Evolutionary conservation across 2,329 filamentous ascomycete genomes (phyloP).

Genomic region (Purpureocillium lavendulum): DNA sequence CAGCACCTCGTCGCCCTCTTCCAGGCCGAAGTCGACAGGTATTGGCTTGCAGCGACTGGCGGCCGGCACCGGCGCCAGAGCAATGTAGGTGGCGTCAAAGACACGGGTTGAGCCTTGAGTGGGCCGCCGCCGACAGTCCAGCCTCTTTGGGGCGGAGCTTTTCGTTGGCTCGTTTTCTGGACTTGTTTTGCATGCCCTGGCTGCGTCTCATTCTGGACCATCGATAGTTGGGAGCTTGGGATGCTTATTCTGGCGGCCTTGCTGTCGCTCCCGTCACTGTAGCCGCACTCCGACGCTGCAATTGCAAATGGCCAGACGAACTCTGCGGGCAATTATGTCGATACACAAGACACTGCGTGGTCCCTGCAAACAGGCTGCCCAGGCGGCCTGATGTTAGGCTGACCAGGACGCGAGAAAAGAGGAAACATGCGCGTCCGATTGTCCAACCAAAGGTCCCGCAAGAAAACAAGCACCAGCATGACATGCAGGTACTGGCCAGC

Average conservation of each 20-base stretch:
- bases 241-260: too few relatives aligned
- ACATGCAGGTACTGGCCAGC: slow-evolving; percentile 8
- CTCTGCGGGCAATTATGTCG: not conserved
- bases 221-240: too few relatives aligned
- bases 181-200: too few relatives aligned
- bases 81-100: slow-evolving; percentile 3
- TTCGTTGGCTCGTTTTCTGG: not conserved
- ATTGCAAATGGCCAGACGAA: not conserved
- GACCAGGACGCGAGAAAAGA: slow-evolving; percentile 2
- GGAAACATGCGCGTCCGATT: slow-evolving; percentile 4
- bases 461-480: slow-evolving; percentile 1
- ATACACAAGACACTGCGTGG: too few relatives aligned
- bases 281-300: too few relatives aligned
- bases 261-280: too few relatives aligned
- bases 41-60: not conserved
- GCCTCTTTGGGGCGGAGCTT: too few relatives aligned
- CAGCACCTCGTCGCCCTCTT: too few relatives aligned
- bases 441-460: slow-evolving; percentile 5
- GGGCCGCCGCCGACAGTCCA: not conserved
- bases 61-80: slow-evolving; percentile 4
- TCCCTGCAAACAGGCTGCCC: not conserved
- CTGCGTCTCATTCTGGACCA: too few relatives aligned
- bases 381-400: too few relatives aligned
- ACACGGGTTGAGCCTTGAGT: not conserved
- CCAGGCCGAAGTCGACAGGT: not conserved